Evolutionary conservation across 2,329 filamentous ascomycete species (phyloP), one percentile per base, ranked within the genome.

Genomic region (Neonectria ditissima): DNA sequence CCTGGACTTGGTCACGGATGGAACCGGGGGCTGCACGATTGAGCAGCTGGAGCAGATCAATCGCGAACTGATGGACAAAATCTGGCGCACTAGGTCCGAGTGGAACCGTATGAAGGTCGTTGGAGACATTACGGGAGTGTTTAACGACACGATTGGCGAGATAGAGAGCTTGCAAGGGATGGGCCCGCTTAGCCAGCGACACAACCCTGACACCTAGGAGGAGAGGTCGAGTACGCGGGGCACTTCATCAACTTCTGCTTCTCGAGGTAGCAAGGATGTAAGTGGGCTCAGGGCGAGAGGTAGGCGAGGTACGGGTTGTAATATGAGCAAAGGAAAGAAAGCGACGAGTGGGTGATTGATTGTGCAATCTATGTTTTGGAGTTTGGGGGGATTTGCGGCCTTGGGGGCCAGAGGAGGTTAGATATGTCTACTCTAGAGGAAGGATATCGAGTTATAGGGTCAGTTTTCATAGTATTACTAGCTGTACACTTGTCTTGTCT

Each of bases 1-100:
- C 59, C 84, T 93, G 60, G 76, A 83, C 0, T 83, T 88, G 39
- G 81, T 97, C 34, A 89, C 90, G 0, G 80, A 86, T 28, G 83
- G 85, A 47, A 95, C 92, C 2, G 90, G 88, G 20, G 93, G 92
- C 1, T 92, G 92, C 77, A 92, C 91, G 0, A 92, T 99, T 55
- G 96, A 99, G 80, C 95, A 99, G 78, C 82, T 99, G 20, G 95
- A 98, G 82, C 95, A 98, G 79, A 90, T 97, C 76, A 94, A 94
- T 77, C 91, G 94, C 8, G 89, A 91, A 69, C 82, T 98, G 67
- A 98, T 98, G 95, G 92, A 95, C 65, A 89, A 90, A 67, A 87
- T 98, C 47, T 99, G 96, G 96, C 85, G 85, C 65, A 87, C 86
- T 64, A 87, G 94, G 53, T 86, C 88, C 51, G 90, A 97, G 73